Base-by-base conservation (phyloP, 2,329 filamentous ascomycete genomes). In the Penicillium aurantiogriseum region DNA sequence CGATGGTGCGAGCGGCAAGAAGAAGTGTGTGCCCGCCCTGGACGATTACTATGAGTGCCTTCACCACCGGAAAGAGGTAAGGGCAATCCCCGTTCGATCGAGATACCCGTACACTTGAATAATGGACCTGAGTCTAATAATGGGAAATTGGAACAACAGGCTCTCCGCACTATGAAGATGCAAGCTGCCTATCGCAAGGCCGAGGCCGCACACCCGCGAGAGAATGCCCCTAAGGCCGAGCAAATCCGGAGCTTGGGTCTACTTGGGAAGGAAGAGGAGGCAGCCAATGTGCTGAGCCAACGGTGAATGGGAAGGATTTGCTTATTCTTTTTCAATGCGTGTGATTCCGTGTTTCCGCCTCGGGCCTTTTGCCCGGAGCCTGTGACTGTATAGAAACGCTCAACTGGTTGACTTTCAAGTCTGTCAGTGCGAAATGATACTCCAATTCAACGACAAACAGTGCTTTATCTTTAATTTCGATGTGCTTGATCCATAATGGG, bases 1-100 rank as follows among this genome's bases (percentile, higher is more conserved):
- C 64, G 81, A 88, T 64, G 89, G 93, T 55, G 89, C 92, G 71
- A 82, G 86, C 66, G 91, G 91, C 67, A 94, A 92, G 81, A 89
- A 87, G 77, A 96, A 96, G 80, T 99, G 95, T 76, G 80, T 83
- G 19, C 88, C 90, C 17, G 85, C 87, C 5, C 82, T 97, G 65
- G 94, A 99, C 76, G 94, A 99, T 76, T 99, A 99, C 82, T 96
- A 97, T 76, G 94, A 99, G 81, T 99, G 95, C 78, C 80, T 99
- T 73, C 94, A 99, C 77, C 94, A 99, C 83, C 92, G 89, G 83
- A 99, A 99, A 82, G 94, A 99, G 91, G 94, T 97, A 71, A 57
- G 85, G 52, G 33, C 46, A 29, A 13, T 15, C 33, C 35, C 25
- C 49, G 25, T 9, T 39, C 25, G n/a, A 39, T 23, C 8, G 31